Conservation (phyloP, 768 basidiomycete genomes). For the Boletus fagicola region DNA sequence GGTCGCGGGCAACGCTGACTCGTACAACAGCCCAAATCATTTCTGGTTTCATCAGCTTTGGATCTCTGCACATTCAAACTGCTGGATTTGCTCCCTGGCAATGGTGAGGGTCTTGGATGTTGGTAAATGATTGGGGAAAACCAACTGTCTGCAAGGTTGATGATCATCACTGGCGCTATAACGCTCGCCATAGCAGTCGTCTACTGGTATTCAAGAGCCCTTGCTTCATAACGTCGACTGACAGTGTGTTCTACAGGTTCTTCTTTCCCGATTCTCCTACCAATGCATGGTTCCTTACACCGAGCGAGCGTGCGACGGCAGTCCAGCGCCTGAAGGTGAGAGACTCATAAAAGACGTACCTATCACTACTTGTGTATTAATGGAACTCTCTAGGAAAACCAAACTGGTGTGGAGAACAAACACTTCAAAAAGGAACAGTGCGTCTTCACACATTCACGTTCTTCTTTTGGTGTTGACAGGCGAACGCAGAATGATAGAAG, state of each 20-base stretch:
- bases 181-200: conserved; percentile 50
- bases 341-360: not conserved
- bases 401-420: conserved; percentile 83
- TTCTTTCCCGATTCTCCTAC: conserved; percentile 76
- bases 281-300: conserved; percentile 70
- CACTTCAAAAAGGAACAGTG: conserved; percentile 78
- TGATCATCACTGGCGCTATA: conserved; percentile 64
- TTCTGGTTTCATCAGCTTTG: conserved; percentile 67
- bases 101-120: conserved; percentile 43
- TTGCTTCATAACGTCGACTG: not conserved
- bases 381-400: conserved; percentile 49
- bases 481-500: conserved; percentile 58
- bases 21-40: conserved; percentile 58
- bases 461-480: not conserved
- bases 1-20: conserved; percentile 6
- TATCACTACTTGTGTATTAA: not conserved
- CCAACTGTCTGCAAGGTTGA: conserved; percentile 43
- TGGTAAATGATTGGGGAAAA: not conserved
- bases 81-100: conserved; percentile 65
- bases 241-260: conserved; percentile 40
- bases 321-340: conserved; percentile 61
- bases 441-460: conserved; percentile 24
- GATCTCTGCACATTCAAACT: conserved; percentile 59
- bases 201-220: conserved; percentile 47
- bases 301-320: conserved; percentile 59